phyloP scores from a whole-genome alignment of 2,329 filamentous ascomycete species.

The Rhytidhysteron rufulum region DNA sequence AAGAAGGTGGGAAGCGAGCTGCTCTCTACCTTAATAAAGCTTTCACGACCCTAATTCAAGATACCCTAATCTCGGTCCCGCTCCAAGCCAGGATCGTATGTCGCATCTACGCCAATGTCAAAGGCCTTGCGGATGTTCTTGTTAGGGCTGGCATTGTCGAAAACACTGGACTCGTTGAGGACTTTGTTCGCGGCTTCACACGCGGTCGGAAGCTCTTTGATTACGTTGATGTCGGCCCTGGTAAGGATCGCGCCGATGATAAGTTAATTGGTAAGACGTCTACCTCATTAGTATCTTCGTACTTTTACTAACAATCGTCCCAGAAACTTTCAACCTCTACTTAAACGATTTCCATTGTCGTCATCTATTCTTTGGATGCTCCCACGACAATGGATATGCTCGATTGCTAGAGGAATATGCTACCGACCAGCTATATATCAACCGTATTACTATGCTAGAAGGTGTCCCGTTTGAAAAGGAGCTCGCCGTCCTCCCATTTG shows the following conservation, averaged over 20 bases:
- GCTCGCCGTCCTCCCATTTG: slow-evolving; percentile 48
- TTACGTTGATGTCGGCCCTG: slow-evolving; percentile 45
- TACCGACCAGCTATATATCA: slow-evolving; percentile 41
- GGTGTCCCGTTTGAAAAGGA: slow-evolving; percentile 55
- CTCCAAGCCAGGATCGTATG: slow-evolving; percentile 46
- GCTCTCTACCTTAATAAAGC: slow-evolving; percentile 46
- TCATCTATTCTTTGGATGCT: slow-evolving; percentile 58
- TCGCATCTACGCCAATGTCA: slow-evolving; percentile 53
- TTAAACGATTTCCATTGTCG: slow-evolving; percentile 58
- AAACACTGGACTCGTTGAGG: slow-evolving; percentile 41
- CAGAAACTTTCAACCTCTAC: slow-evolving; percentile 54
- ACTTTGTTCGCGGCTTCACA: slow-evolving; percentile 56
- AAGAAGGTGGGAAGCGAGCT: slow-evolving; percentile 51
- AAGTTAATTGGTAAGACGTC: slow-evolving; percentile 49
- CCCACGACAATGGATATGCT: slow-evolving; percentile 54
- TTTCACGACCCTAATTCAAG: slow-evolving; percentile 42
- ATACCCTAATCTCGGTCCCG: slow-evolving; percentile 33
- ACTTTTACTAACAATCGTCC: slow-evolving; percentile 9
- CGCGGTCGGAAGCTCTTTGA: slow-evolving; percentile 43
- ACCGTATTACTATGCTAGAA: slow-evolving; percentile 54
- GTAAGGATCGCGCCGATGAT: slow-evolving; percentile 44
- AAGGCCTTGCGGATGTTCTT: slow-evolving; percentile 48
- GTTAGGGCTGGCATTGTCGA: slow-evolving; percentile 43
- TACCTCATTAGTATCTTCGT: slow-evolving; percentile 18
- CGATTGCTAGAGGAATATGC: slow-evolving; percentile 49